Base-by-base conservation (phyloP, 345 rosid species). In the Gossypium arboreum region DNA sequence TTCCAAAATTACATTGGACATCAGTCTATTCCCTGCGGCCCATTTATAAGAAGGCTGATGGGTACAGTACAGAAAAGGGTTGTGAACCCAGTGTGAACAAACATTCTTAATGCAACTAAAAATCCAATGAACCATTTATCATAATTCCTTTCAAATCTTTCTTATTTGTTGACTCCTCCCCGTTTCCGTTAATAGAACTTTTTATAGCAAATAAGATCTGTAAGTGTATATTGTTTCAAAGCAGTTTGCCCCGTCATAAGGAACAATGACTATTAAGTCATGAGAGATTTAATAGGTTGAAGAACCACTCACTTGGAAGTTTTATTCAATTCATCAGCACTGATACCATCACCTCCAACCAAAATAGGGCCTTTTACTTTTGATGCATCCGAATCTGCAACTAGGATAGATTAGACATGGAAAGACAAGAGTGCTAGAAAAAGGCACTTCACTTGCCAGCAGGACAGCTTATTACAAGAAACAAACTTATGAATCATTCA, bases 291-390 rank as follows among this genome's bases (percentile, higher is more conserved):
- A 60, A 66, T 18, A 39, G 22, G 54, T 39, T 68, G 9, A 41
- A 66, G 15, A 72, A 45, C 60, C 54, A 82, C 87, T 79, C 73
- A 84, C 87, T 84, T 82, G 64, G 51, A 66, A 50, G 60, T 58
- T 58, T 24, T 24, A 58, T 58, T 58, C 62, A 58, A 58, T 58
- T 58, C 62, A 17, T 72, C 69, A 58, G 60, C 69, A 52, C 24
- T 27, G 44, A 73, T 8, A 71, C 18, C 75, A 18, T 80, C 73
- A 69, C 63, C 62, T 75, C 72, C 82, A 73, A 39, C 72, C 51
- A 51, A 22, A 9, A 24, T 66, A 12, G 10, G 45, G 76, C 43
- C 69, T 58, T 57, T 10, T 22, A 71, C 27, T 15, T 45, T 52
- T 11, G 75, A 73, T 27, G 63, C 69, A 45, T 76, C 65, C 20